Conservation (phyloP, 2,329 filamentous ascomycete genomes). For the Cordyceps fumosorosea region DNA sequence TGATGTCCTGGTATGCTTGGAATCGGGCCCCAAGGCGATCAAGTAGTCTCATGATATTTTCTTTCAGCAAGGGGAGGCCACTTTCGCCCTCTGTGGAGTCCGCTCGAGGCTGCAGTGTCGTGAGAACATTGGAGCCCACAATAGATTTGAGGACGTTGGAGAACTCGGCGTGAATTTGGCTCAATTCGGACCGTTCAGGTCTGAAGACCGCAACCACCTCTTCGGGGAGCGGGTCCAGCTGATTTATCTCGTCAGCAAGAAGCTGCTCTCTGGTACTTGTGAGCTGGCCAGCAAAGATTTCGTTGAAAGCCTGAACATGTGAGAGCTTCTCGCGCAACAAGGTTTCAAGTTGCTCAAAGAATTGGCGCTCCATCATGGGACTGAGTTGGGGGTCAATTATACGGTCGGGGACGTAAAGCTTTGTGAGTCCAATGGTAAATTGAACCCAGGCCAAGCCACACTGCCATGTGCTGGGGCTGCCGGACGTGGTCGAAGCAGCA, state of each 20-base stretch:
- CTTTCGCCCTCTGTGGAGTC: conserved; percentile 19
- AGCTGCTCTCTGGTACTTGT: conserved; percentile 61
- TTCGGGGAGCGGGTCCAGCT: conserved; percentile 60
- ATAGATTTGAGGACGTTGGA: conserved; percentile 65
- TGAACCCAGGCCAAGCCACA: conserved; percentile 62
- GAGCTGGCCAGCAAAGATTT: conserved; percentile 58
- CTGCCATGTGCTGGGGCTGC: conserved; percentile 22
- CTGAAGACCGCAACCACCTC: conserved; percentile 63
- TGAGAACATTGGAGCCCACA: conserved; percentile 40
- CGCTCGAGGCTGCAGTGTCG: conserved; percentile 23
- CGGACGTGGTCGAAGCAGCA: conserved; percentile 21
- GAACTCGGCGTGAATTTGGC: conserved; percentile 75
- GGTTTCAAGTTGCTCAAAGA: conserved; percentile 46
- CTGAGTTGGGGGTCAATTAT: conserved; percentile 74
- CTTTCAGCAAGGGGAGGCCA: conserved; percentile 44
- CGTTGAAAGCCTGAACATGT: conserved; percentile 60
- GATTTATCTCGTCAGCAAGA: conserved; percentile 53
- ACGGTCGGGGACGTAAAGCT: conserved; percentile 78
- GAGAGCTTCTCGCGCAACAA: conserved; percentile 51
- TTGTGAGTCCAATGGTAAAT: conserved; percentile 66
- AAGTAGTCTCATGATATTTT: conserved; percentile 61
- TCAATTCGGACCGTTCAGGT: conserved; percentile 60
- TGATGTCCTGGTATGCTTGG: conserved; percentile 78
- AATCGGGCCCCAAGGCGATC: conserved; percentile 63
- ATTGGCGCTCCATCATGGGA: conserved; percentile 58